phyloP scores from a whole-genome alignment of 2,329 filamentous ascomycete genomes.

The Grosmannia huntii region DNA sequence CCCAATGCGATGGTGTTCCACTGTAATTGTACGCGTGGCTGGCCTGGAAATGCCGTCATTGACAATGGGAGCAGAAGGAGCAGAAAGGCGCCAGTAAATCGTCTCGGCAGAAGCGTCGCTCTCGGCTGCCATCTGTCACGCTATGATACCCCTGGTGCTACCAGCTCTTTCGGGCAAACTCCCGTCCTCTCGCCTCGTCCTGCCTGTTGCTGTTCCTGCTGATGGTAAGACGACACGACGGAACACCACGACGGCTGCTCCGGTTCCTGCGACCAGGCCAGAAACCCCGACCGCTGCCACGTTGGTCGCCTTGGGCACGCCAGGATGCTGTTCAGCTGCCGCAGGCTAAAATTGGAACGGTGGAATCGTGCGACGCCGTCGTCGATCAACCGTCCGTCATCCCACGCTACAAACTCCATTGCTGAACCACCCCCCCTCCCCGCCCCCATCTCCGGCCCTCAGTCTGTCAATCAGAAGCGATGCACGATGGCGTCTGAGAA shows the following conservation, averaged over 20 bases:
- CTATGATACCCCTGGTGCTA: not conserved
- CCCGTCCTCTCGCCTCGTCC: not conserved
- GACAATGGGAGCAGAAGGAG: not conserved
- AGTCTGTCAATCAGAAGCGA: not conserved
- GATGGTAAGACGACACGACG: not conserved
- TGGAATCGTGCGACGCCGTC: not conserved
- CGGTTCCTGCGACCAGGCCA: not conserved
- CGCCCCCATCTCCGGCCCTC: not conserved
- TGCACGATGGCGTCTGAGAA: not conserved
- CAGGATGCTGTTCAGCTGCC: not conserved
- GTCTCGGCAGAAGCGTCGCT: not conserved
- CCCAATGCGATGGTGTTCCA: not conserved
- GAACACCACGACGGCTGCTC: not conserved
- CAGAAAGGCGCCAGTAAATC: not conserved
- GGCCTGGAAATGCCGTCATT: not conserved
- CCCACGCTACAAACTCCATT: not conserved
- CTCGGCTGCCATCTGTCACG: not conserved
- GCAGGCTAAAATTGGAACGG: not conserved
- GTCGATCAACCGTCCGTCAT: slow-evolving; percentile 3
- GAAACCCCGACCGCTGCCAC: not conserved
- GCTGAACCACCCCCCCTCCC: not conserved
- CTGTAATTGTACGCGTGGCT: not conserved
- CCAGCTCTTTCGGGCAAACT: not conserved
- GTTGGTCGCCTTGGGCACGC: not conserved
- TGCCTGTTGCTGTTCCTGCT: not conserved